Evolutionary conservation across 2,329 filamentous ascomycete genomes (phyloP).

Genomic region (Phialophora expanda): DNA sequence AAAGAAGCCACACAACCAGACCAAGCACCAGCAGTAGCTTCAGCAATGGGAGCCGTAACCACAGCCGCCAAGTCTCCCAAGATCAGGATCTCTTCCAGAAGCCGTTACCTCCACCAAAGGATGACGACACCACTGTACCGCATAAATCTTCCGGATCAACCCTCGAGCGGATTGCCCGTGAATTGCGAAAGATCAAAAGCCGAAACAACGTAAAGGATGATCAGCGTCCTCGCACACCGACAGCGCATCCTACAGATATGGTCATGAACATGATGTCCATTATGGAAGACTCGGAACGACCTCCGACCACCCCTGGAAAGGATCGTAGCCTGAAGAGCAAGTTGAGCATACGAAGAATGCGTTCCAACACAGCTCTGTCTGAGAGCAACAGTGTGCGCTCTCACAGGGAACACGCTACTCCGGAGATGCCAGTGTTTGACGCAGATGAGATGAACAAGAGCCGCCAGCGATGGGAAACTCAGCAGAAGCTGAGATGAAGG

Average conservation of each 20-base stretch:
- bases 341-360: conserved; percentile 45
- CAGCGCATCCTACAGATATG: conserved; percentile 23
- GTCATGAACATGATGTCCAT: conserved; percentile 7
- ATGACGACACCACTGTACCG: conserved; percentile 34
- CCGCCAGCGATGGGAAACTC: conserved; percentile 56
- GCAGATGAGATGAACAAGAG: conserved; percentile 56
- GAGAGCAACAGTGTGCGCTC: conserved; percentile 43
- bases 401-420: conserved; percentile 30
- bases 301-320: conserved; percentile 34
- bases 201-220: conserved; percentile 56
- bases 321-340: conserved; percentile 40
- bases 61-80: conserved; percentile 34
- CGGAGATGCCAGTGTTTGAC: conserved; percentile 51
- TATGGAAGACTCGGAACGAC: conserved; percentile 25
- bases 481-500: conserved; percentile 39
- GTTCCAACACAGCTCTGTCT: conserved; percentile 43
- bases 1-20: conserved; percentile 39
- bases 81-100: conserved; percentile 46
- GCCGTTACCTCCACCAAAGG: conserved; percentile 48
- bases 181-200: conserved; percentile 64
- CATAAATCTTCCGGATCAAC: conserved; percentile 49
- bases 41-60: conserved; percentile 37
- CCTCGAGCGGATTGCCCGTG: conserved; percentile 64
- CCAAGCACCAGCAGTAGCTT: conserved; percentile 41
- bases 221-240: conserved; percentile 28